These are phyloP conservation scores for Mycena leptocephala DNA, from an alignment of 768 basidiomycete genomes.

Conservation along the genomic window DNA sequence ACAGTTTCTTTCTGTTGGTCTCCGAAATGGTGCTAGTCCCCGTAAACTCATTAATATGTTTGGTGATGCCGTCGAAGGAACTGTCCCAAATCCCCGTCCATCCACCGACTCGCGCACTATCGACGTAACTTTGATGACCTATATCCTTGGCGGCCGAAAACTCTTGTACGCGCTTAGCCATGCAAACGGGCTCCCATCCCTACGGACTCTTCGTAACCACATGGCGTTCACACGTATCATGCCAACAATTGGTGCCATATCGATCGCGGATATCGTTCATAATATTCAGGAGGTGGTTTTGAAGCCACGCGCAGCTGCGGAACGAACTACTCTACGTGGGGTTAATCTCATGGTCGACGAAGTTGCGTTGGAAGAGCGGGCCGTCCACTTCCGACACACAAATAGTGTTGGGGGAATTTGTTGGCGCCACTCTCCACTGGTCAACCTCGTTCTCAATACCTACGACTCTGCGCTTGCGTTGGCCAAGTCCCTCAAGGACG, in stretches of 20 bases:
- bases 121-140: slow-evolving; percentile 26
- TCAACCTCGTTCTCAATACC: not conserved
- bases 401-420: slow-evolving; percentile 33
- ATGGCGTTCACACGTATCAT: slow-evolving; percentile 19
- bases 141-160: slow-evolving; percentile 22
- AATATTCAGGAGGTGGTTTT: slow-evolving; percentile 32
- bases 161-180: slow-evolving; percentile 36
- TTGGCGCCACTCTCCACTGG: slow-evolving; percentile 26
- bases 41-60: slow-evolving; percentile 8
- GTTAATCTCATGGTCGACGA: slow-evolving; percentile 31
- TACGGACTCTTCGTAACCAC: slow-evolving; percentile 16
- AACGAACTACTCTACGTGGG: not conserved
- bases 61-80: slow-evolving; percentile 11
- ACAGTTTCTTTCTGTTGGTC: not conserved
- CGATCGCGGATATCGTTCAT: not conserved
- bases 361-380: slow-evolving; percentile 30
- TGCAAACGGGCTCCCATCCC: slow-evolving; percentile 18
- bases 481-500: not conserved
- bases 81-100: not conserved
- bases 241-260: slow-evolving; percentile 29
- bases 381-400: slow-evolving; percentile 6
- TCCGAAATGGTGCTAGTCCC: slow-evolving; percentile 24
- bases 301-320: slow-evolving; percentile 8
- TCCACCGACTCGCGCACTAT: not conserved
- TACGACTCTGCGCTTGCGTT: slow-evolving; percentile 17